phyloP scores from a whole-genome alignment of 1,284 basidiomycete species.

The Microstroma glucosiphilum region DNA sequence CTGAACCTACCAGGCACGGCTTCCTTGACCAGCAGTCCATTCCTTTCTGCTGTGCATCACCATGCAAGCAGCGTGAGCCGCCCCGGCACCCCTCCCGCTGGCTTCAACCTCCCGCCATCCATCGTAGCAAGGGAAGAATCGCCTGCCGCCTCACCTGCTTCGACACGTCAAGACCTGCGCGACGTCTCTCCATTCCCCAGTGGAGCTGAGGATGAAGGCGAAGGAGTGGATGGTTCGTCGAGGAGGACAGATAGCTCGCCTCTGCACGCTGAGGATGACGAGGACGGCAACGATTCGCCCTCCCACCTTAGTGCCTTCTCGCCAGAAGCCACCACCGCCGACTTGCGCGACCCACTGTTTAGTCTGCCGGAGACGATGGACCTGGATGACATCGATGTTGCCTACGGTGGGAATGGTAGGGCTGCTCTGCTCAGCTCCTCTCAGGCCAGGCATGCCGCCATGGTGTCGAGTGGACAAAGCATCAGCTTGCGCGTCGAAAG shows the following conservation, averaged over 20 bases:
- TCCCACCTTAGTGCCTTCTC: not conserved
- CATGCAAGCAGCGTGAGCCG: constrained; percentile 1
- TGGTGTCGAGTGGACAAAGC: no score
- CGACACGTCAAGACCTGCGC: constrained; percentile 2
- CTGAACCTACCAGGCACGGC: not conserved
- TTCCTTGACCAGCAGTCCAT: not conserved
- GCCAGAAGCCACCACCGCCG: not conserved
- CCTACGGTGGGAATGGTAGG: not conserved
- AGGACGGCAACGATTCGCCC: constrained; percentile 1
- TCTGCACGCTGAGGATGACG: not conserved
- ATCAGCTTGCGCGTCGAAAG: no score
- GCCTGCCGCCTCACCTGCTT: not conserved
- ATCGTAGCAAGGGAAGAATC: not conserved
- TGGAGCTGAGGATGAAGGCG: not conserved
- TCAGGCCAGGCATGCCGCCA: no score
- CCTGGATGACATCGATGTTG: constrained; percentile 2
- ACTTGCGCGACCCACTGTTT: not conserved
- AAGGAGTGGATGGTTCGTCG: not conserved
- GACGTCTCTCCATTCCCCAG: constrained; percentile 6
- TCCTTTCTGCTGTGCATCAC: not conserved
- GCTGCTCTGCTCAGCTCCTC: not conserved
- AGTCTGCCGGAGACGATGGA: constrained; percentile 4
- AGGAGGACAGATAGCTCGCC: not conserved
- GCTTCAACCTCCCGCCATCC: not conserved
- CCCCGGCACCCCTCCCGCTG: not conserved